Evolutionary conservation across 345 rosid species (phyloP).

Genomic region (Salix suchowensis): DNA sequence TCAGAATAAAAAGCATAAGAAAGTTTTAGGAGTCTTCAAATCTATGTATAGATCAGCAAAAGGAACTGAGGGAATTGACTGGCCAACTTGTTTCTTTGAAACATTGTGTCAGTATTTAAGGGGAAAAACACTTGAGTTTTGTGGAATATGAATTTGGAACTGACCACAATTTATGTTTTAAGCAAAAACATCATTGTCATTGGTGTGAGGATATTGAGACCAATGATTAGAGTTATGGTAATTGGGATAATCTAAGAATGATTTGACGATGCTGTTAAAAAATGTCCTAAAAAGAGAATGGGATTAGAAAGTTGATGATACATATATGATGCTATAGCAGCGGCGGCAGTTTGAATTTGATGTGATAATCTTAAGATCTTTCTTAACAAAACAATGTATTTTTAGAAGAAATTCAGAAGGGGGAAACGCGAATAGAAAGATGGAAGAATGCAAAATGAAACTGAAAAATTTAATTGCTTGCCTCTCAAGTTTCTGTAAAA

Average conservation of each 20-base stretch:
- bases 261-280: background rate
- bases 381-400: too few species aligned
- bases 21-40: background rate
- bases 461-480: too few species aligned
- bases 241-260: background rate
- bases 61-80: background rate
- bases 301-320: background rate
- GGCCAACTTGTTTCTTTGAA: background rate
- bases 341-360: background rate
- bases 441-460: too few species aligned
- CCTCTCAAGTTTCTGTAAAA: too few species aligned
- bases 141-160: background rate
- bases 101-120: background rate
- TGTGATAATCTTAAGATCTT: background rate
- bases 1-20: background rate
- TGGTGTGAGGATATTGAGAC: background rate
- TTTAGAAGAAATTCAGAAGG: too few species aligned
- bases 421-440: too few species aligned
- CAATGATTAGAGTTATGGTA: background rate
- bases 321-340: background rate
- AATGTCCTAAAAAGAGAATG: background rate
- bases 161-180: too few species aligned
- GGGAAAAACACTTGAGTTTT: too few species aligned
- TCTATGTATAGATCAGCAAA: background rate
- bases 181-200: background rate